These are phyloP conservation scores for Kluyveromyces sp. DNA, from an alignment of 1,139 yeast genomes.

Conservation along the genomic window DNA sequence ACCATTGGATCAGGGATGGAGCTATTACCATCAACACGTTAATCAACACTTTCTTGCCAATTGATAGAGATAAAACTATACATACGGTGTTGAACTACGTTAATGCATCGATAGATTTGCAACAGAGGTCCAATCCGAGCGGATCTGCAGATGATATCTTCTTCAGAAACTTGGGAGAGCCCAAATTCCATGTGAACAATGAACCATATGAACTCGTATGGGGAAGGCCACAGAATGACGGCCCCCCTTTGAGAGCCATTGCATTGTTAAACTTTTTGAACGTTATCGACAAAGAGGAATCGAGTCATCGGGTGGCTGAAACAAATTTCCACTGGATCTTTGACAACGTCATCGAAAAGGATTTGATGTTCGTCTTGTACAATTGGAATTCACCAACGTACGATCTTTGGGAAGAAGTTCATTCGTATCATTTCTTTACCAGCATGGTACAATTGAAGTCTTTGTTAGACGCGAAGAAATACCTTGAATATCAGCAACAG, in stretches of 20 bases:
- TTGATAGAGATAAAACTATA: slow-evolving; percentile 18
- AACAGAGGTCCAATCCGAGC: slow-evolving; percentile 59
- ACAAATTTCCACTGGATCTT: slow-evolving; percentile 35
- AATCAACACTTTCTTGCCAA: slow-evolving; percentile 45
- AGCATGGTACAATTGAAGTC: slow-evolving; percentile 68
- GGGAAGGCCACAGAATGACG: slow-evolving; percentile 97
- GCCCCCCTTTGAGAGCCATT: slow-evolving; percentile 76
- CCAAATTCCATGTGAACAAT: slow-evolving; percentile 69
- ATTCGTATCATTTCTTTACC: slow-evolving; percentile 72
- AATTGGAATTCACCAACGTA: slow-evolving; percentile 64
- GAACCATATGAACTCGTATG: slow-evolving; percentile 55
- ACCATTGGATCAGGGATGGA: slow-evolving; percentile 87
- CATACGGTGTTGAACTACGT: slow-evolving; percentile 43
- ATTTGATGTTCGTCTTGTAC: slow-evolving; percentile 55
- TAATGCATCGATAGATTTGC: slow-evolving; percentile 50
- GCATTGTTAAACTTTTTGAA: slow-evolving; percentile 54
- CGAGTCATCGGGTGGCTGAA: too few species aligned
- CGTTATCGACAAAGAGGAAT: slow-evolving; percentile 35
- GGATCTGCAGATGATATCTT: slow-evolving; percentile 45
- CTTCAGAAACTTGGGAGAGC: slow-evolving; percentile 72
- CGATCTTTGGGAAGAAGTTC: slow-evolving; percentile 91
- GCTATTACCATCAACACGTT: slow-evolving; percentile 74
- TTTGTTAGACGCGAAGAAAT: slow-evolving; percentile 47
- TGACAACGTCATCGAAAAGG: slow-evolving; percentile 54
- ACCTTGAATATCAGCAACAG: too few species aligned